These are phyloP conservation scores for Phytophthora podocarpi DNA, from an alignment of 352 stramenopile species.

Conservation along the genomic window DNA sequence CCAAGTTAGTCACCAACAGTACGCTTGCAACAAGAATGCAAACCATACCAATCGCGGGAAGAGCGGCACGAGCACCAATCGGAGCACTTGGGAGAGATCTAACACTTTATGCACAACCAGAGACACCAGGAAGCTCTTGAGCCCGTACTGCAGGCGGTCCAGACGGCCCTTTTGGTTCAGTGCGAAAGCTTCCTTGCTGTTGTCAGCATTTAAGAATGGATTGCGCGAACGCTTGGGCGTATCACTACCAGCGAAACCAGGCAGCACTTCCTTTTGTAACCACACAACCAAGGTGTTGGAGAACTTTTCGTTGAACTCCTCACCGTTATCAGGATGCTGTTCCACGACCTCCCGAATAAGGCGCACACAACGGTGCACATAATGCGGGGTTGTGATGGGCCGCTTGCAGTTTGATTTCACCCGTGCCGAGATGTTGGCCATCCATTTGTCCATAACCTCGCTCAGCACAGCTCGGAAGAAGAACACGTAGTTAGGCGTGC, in stretches of 20 bases:
- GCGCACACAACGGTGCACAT: slow-evolving; percentile 84
- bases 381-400: slow-evolving; percentile 83
- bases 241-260: slow-evolving; percentile 79
- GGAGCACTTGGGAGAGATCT: slow-evolving; percentile 83
- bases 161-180: slow-evolving; percentile 85
- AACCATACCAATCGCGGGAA: slow-evolving; percentile 72
- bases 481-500: slow-evolving; percentile 87
- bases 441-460: slow-evolving; percentile 91
- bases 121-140: slow-evolving; percentile 86
- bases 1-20: neutral
- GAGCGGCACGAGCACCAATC: slow-evolving; percentile 81
- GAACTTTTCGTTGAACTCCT: slow-evolving; percentile 88
- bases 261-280: slow-evolving; percentile 87
- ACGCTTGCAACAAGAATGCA: neutral
- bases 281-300: slow-evolving; percentile 84
- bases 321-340: slow-evolving; percentile 80
- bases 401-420: slow-evolving; percentile 75
- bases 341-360: slow-evolving; percentile 85
- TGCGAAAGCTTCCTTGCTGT: slow-evolving; percentile 81
- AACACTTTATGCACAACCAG: slow-evolving; percentile 86
- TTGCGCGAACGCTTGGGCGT: slow-evolving; percentile 80
- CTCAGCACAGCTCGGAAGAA: slow-evolving; percentile 83
- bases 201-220: slow-evolving; percentile 81
- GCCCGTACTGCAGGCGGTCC: slow-evolving; percentile 84
- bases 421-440: slow-evolving; percentile 70